These are phyloP conservation scores for Chrysanthemum seticuspe DNA, from an alignment of 129 eudicot species.

Conservation along the genomic window DNA sequence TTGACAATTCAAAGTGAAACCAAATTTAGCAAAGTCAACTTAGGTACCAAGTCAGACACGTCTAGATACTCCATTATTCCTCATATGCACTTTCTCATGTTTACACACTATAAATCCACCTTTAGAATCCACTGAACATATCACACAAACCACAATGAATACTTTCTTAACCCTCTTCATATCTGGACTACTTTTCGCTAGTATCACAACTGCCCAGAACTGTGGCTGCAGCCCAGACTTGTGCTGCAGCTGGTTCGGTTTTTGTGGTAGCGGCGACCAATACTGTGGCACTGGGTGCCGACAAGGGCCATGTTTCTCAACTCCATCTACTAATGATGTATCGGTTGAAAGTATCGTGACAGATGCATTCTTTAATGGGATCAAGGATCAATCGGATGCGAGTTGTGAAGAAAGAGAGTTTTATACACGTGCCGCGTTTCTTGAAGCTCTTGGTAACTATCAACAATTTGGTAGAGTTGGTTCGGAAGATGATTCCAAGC, in stretches of 20 bases:
- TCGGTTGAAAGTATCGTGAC: constrained; percentile 41
- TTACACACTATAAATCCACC: too few relatives aligned
- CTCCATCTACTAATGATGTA: constrained; percentile 17
- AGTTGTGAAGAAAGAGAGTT: constrained; percentile 35
- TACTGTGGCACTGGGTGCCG: constrained; percentile 38
- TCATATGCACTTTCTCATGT: too few relatives aligned
- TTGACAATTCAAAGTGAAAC: too few relatives aligned
- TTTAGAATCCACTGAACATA: too few relatives aligned
- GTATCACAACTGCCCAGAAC: constrained; percentile 27
- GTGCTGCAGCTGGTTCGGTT: constrained; percentile 31
- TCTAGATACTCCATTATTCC: too few relatives aligned
- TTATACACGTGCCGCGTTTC: constrained; percentile 27
- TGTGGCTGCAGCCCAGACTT: constrained; percentile 38
- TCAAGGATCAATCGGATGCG: constrained; percentile 19
- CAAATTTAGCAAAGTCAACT: too few relatives aligned
- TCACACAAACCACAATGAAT: constrained; percentile 22
- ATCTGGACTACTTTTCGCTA: constrained; percentile 13
- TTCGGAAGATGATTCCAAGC: constrained; percentile 37
- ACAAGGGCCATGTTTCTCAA: constrained; percentile 28
- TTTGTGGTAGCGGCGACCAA: constrained; percentile 23
- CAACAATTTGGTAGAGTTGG: constrained; percentile 40
- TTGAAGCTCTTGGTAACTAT: constrained; percentile 28
- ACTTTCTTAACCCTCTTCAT: constrained; percentile 11
- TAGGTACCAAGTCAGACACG: too few relatives aligned
- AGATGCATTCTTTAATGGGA: constrained; percentile 38